These are phyloP conservation scores for Xylaria bambusicola DNA, from an alignment of 495 filamentous ascomycete genomes.

Conservation along the genomic window DNA sequence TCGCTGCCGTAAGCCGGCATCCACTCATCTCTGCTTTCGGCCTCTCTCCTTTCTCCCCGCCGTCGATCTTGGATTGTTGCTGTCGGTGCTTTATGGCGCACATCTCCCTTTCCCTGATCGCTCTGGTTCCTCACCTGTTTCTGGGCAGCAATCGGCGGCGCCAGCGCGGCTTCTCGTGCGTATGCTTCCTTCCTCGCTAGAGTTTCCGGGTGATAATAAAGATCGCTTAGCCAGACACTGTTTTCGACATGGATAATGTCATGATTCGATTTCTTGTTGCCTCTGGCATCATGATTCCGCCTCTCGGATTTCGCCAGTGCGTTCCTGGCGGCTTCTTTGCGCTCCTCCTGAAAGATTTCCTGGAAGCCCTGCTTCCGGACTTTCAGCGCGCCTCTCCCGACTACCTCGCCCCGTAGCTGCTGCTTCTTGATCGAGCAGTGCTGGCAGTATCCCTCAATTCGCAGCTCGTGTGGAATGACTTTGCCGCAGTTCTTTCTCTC, in stretches of 20 bases:
- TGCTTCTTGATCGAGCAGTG: constrained; percentile 19
- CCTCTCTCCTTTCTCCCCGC: not conserved
- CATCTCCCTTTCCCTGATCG: too few relatives aligned
- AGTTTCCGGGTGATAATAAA: constrained; percentile 24
- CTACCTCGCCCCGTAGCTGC: constrained; percentile 1
- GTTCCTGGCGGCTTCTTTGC: constrained; percentile 2
- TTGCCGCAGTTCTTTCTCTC: constrained; percentile 26
- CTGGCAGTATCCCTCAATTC: constrained; percentile 19
- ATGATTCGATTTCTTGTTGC: not conserved
- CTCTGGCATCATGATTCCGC: not conserved
- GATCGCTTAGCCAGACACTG: constrained; percentile 24
- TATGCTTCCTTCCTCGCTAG: constrained; percentile 19
- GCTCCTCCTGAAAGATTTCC: constrained; percentile 10
- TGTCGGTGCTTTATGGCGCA: not conserved
- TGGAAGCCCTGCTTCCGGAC: constrained; percentile 19
- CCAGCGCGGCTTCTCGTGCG: constrained; percentile 8
- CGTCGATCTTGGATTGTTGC: not conserved
- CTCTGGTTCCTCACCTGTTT: not conserved
- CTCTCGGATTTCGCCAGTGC: constrained; percentile 7
- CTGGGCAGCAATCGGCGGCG: constrained; percentile 19
- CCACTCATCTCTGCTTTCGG: not conserved
- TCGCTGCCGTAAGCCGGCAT: not conserved
- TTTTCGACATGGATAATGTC: not conserved
- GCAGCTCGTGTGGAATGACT: constrained; percentile 25
- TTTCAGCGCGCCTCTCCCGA: constrained; percentile 24